Evolutionary conservation across 73 alveolate species (phyloP).

Genomic region (Blepharisma japonicum): DNA sequence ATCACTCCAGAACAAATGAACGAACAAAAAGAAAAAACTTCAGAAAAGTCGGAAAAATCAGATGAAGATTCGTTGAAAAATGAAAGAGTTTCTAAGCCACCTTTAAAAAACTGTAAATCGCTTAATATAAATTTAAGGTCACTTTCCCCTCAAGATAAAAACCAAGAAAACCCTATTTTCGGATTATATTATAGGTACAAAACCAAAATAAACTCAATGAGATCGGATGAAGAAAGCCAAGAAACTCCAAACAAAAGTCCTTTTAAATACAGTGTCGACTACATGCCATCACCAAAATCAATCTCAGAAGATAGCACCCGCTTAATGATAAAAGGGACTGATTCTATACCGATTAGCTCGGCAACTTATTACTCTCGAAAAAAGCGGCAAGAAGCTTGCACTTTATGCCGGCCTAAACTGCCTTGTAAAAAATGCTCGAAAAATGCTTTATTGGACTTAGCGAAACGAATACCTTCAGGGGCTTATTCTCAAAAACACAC

Average conservation of each 20-base stretch:
- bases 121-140: too few species aligned
- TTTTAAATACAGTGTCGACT: too few species aligned
- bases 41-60: background rate
- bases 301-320: background rate
- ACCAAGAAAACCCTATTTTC: background rate
- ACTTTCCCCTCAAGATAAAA: background rate
- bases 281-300: background rate
- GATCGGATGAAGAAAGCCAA: background rate
- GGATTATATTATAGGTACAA: background rate
- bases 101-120: background rate
- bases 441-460: background rate
- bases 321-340: background rate
- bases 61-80: background rate
- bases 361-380: background rate
- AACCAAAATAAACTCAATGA: background rate
- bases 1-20: background rate
- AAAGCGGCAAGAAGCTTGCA: background rate
- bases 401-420: background rate
- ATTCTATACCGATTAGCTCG: background rate
- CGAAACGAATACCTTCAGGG: background rate
- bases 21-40: background rate
- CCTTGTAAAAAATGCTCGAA: conserved; percentile 24
- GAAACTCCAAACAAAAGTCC: background rate
- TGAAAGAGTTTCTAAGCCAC: background rate
- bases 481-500: too few species aligned